Base-by-base conservation (phyloP, 1,139 yeast genomes). In the Protomyces pachydermus region DNA sequence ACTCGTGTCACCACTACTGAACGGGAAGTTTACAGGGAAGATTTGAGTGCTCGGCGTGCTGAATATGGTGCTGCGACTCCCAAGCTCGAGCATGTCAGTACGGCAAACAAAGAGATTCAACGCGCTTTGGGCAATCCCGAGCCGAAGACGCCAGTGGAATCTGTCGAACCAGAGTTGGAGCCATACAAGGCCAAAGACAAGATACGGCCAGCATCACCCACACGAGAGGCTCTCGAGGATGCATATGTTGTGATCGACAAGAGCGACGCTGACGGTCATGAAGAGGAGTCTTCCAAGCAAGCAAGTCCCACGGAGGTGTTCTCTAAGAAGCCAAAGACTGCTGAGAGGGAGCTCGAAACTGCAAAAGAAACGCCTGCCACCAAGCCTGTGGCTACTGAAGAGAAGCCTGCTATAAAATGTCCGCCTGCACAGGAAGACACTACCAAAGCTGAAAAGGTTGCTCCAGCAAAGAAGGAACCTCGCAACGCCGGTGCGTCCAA, bases 51-150 rank as follows among this genome's bases (percentile, higher is more conserved):
- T 37, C 48, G 61, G n/a, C 61, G 61, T 18, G 56, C 56, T 8
- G 56, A 58, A 16, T 51, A 51, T 20, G 62, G 62, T 3, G 62
- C 62, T 3, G 48, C 50, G 20, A 58, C 62, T 4, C 62, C 62
- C 10, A 58, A 51, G n/a, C 45, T 58, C 14, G 50, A 45, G 14
- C 56, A 23, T n/a, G 50, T 55, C 2, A 58, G 39, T 38, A 45
- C 53, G 38, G 56, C 62, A n/a, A 51, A 58, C 53, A 58, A 58
- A 34, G 62, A 58, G 23, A 51, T 58, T 4, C 34, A 48, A n/a
- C 16, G 20, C 25, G 62, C 62, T 6, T 42, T 58, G 8, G 62
- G 62, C 32, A 52, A 52, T 23, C n/a, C 56, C 8, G 45, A 25
- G 12, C 62, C 56, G 9, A 14, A 50, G 23, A 39, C 32, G 23